Conservation (phyloP, 2,329 filamentous ascomycete genomes). For the Pezicula radicicola region DNA sequence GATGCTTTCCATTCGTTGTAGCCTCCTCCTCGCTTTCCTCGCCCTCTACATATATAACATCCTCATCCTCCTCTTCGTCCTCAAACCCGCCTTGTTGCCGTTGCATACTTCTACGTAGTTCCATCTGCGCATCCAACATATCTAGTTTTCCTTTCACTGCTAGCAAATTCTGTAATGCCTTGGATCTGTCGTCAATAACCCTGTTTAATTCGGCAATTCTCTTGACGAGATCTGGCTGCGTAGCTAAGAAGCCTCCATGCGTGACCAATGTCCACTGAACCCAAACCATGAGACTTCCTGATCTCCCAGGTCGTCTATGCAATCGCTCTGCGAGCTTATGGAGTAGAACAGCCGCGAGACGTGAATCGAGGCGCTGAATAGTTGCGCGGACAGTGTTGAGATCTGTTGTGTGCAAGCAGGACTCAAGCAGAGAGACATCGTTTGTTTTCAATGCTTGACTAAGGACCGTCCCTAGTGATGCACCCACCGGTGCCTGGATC, state of each 20-base stretch:
- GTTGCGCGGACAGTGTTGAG: slow-evolving; percentile 77
- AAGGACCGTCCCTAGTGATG: slow-evolving; percentile 88
- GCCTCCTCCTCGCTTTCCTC: slow-evolving; percentile 57
- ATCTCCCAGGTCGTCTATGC: slow-evolving; percentile 82
- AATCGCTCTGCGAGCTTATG: slow-evolving; percentile 83
- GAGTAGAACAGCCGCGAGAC: slow-evolving; percentile 75
- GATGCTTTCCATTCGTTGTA: slow-evolving; percentile 33
- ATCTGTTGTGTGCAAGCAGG: slow-evolving; percentile 81
- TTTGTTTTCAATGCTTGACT: slow-evolving; percentile 91
- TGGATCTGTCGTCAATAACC: slow-evolving; percentile 83
- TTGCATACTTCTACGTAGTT: slow-evolving; percentile 70
- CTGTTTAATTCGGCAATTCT: slow-evolving; percentile 77
- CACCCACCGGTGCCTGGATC: slow-evolving; percentile 54
- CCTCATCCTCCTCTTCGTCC: slow-evolving; percentile 45
- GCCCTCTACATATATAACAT: slow-evolving; percentile 85
- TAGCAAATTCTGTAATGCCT: slow-evolving; percentile 76
- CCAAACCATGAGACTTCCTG: slow-evolving; percentile 89
- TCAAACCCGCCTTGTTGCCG: slow-evolving; percentile 35
- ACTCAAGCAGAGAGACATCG: slow-evolving; percentile 85
- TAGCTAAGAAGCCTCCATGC: slow-evolving; percentile 87
- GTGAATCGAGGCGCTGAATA: slow-evolving; percentile 84
- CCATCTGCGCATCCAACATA: slow-evolving; percentile 87
- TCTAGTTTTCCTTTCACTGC: slow-evolving; percentile 93
- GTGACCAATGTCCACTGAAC: slow-evolving; percentile 92
- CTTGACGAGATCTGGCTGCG: slow-evolving; percentile 78